Base-by-base conservation (phyloP, 345 rosid species). In the Anastatica hierochuntica region DNA sequence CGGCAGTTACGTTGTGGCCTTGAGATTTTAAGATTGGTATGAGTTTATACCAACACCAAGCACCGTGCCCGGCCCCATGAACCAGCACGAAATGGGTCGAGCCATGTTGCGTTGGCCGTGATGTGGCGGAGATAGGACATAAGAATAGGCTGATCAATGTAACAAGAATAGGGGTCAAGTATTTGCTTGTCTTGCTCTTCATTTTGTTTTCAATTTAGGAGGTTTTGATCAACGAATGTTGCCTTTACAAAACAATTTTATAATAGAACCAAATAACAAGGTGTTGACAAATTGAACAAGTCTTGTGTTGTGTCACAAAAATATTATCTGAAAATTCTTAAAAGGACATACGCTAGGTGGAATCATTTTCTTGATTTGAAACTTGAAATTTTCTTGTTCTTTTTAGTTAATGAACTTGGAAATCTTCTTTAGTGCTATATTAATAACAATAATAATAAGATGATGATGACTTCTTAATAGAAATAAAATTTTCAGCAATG, bases 21-120 rank as follows among this genome's bases (percentile, higher is more conserved):
- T 66, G 60, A 17, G 64, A 58, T 53, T 44, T 58, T 20, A 51
- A 36, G 11, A 58, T 12, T 36, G 49, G 44, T 52, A 66, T 59
- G 38, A 66, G 34, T 45, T 58, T 66, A 26, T 44, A 66, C 60
- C 61, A 47, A 37, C 44, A 59, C 66, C 61, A 67, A 36, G 56
- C 61, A 5, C 66, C 53, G 34, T 44, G 59, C 8, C 59, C 37
- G 1, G 47, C 58, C 10, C 64, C 66, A 44, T 59, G 65, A 42
- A 66, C 55, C 11, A 52, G 6, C 36, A 66, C 45, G 33, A 31
- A 66, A 46, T 43, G 58, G 46, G 42, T 21, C 1, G 0, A 58
- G 14, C 45, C 50, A 40, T 14, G 43, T 15, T 52, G n/a, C n/a
- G n/a, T n/a, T n/a, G n/a, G n/a, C n/a, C n/a, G 6, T 8, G 24